Conservation (phyloP, 2,329 filamentous ascomycete genomes). For the Penicillium sp. region DNA sequence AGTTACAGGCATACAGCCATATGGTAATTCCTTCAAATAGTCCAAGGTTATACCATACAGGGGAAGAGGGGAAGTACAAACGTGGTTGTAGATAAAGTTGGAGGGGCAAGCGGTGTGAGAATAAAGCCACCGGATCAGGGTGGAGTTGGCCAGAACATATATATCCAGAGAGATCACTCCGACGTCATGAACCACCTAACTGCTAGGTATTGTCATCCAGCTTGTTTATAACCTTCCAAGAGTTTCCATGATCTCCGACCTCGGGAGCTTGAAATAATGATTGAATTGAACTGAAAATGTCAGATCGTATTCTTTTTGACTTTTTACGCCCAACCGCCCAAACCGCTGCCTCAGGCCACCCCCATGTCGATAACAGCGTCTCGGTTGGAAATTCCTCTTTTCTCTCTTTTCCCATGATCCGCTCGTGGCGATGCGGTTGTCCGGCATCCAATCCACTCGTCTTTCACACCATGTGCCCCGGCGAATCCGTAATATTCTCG, state of each 20-base stretch:
- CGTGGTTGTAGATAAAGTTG: slow-evolving; percentile 5
- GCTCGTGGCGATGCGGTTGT: slow-evolving; percentile 24
- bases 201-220: too few species aligned
- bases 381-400: slow-evolving; percentile 4
- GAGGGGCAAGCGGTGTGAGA: slow-evolving; percentile 29
- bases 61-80: neutral
- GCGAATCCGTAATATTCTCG: slow-evolving; percentile 12
- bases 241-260: too few species aligned
- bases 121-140: slow-evolving; percentile 19
- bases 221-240: too few species aligned
- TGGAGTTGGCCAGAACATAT: neutral
- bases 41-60: neutral
- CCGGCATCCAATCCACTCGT: slow-evolving; percentile 13
- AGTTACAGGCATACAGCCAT: neutral
- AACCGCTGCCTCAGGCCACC: slow-evolving; percentile 1
- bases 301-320: too few species aligned
- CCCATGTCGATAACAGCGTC: neutral
- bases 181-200: slow-evolving; percentile 19
- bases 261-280: too few species aligned
- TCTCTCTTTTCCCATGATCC: neutral
- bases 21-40: neutral
- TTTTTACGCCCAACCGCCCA: neutral
- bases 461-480: slow-evolving; percentile 8
- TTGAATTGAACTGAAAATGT: too few species aligned
- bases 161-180: slow-evolving; percentile 13